Evolutionary conservation across 176 grass and related monocot genomes (phyloP).

Genomic region (Rhynchospora tenuis): DNA sequence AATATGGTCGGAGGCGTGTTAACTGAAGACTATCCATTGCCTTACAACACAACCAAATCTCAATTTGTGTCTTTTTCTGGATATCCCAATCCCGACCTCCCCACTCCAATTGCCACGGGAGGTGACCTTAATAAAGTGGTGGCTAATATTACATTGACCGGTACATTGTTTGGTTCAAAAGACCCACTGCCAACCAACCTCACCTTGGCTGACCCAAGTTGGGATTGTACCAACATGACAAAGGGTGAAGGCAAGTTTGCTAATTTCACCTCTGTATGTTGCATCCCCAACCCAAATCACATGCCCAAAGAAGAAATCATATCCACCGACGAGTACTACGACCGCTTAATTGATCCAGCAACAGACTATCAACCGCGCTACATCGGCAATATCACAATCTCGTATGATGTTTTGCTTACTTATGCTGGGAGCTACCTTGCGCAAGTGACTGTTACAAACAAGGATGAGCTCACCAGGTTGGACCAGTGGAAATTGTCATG

Average conservation of each 20-base stretch:
- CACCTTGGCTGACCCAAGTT: conserved; percentile 46
- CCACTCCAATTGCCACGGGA: conserved; percentile 62
- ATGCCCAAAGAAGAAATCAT: not conserved
- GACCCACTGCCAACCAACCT: conserved; percentile 41
- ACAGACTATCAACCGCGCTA: conserved; percentile 25
- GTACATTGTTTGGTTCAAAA: conserved; percentile 51
- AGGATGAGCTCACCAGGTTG: conserved; percentile 45
- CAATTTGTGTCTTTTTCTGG: conserved; percentile 39
- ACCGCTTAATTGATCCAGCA: not conserved
- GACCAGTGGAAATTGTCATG: conserved; percentile 64
- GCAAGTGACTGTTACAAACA: conserved; percentile 58
- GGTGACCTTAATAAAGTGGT: conserved; percentile 36
- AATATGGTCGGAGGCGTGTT: conserved; percentile 40
- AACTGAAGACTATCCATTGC: conserved; percentile 39
- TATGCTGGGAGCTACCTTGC: conserved; percentile 47
- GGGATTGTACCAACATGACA: conserved; percentile 29
- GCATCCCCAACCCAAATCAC: conserved; percentile 20
- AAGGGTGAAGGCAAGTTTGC: not conserved
- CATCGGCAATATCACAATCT: conserved; percentile 56
- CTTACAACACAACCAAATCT: conserved; percentile 46
- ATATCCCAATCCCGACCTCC: conserved; percentile 63
- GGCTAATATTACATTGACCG: conserved; percentile 33
- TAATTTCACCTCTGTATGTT: conserved; percentile 36
- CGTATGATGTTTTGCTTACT: conserved; percentile 64
- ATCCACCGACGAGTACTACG: not conserved